A percentile compares a stretch with the other conserved stretches of the same genome.
These are phyloP conservation scores for Blastobotrys petasosporus DNA, from an alignment of 1,139 yeast species.

Conservation along the genomic window DNA sequence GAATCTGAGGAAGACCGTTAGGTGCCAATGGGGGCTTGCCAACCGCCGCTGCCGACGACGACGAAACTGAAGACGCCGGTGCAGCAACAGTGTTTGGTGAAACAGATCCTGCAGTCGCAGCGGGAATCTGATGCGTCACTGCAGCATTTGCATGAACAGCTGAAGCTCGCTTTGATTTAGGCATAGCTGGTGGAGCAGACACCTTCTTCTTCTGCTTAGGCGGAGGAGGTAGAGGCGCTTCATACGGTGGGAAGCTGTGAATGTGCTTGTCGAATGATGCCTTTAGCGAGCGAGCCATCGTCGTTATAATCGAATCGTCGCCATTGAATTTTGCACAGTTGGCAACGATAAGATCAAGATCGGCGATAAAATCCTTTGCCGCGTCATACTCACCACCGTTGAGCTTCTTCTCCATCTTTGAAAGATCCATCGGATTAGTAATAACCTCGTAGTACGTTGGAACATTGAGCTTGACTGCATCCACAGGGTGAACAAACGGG, in stretches of 20 bases:
- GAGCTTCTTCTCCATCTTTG: constrained; percentile 82
- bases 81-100: constrained; percentile 11
- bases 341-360: constrained; percentile 76
- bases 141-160: constrained; percentile 23
- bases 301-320: constrained; percentile 69
- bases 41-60: constrained; percentile 20
- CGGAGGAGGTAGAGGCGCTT: constrained; percentile 40
- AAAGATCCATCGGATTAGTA: constrained; percentile 85
- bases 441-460: constrained; percentile 86
- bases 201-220: constrained; percentile 25
- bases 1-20: constrained; percentile 48
- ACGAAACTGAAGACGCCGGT: constrained; percentile 16
- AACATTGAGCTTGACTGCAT: constrained; percentile 76
- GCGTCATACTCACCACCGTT: constrained; percentile 62
- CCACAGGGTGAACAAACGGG: constrained; percentile 89
- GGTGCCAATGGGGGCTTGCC: constrained; percentile 27
- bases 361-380: constrained; percentile 63
- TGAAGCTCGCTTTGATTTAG: constrained; percentile 27
- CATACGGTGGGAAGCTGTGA: constrained; percentile 83
- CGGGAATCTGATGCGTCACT: constrained; percentile 3
- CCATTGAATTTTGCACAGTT: constrained; percentile 89
- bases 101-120: not conserved
- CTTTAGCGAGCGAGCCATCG: constrained; percentile 85
- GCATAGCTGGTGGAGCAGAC: constrained; percentile 26
- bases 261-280: constrained; percentile 91